A percentile compares a stretch with the other conserved stretches of the same genome.
Evolutionary conservation across 2,329 filamentous ascomycete species (phyloP).

Genomic region (Claviceps citrina): DNA sequence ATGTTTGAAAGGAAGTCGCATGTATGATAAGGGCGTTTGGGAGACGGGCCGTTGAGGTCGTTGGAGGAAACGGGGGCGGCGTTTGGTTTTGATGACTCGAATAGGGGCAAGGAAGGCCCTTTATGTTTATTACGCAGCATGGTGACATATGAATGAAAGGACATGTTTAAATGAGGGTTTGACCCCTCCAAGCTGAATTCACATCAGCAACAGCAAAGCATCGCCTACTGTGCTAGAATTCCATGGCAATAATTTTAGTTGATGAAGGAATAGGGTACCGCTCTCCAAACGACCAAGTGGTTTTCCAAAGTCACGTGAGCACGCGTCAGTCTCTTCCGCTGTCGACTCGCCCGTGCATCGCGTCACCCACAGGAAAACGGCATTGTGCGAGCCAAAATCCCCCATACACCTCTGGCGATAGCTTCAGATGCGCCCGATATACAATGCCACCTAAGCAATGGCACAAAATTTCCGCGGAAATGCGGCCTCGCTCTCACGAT

Average conservation of each 20-base stretch:
- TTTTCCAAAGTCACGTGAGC: constrained; percentile 4
- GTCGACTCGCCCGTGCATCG: background rate
- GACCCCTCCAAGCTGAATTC: too few relatives aligned
- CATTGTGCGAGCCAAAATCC: background rate
- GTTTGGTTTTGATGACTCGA: constrained; percentile 3
- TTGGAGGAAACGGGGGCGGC: background rate
- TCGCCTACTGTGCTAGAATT: too few relatives aligned
- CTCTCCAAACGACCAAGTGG: too few relatives aligned
- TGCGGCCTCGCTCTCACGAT: constrained; percentile 8
- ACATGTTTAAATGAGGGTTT: constrained; percentile 8
- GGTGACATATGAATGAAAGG: constrained; percentile 7
- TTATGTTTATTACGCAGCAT: constrained; percentile 6
- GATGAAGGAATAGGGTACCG: too few relatives aligned
- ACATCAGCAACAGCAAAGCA: too few relatives aligned
- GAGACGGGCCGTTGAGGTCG: background rate
- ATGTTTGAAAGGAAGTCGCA: background rate
- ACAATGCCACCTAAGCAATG: constrained; percentile 18
- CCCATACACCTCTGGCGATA: background rate
- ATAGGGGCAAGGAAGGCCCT: constrained; percentile 5
- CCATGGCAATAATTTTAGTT: too few relatives aligned
- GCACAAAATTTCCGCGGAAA: constrained; percentile 11
- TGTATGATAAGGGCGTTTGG: constrained; percentile 1
- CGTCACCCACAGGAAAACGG: background rate
- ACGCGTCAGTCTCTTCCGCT: background rate
- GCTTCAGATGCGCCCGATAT: background rate